phyloP scores from a whole-genome alignment of 148 eudicot species.

The Arbutus unedo region DNA sequence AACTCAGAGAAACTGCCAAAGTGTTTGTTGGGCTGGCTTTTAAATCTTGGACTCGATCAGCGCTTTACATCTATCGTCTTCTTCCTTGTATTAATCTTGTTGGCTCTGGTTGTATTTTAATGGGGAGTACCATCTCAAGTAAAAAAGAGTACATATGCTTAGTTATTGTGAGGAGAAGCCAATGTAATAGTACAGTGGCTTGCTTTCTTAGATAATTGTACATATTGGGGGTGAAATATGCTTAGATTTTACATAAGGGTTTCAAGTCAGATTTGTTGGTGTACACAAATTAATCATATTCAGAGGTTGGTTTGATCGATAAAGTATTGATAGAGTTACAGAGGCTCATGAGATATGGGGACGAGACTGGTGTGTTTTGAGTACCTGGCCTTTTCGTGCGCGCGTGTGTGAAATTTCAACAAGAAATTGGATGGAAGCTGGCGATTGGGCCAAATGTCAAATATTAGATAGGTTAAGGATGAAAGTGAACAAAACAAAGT shows the following conservation, averaged over 20 bases:
- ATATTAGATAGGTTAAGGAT: background rate
- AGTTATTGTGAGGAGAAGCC: background rate
- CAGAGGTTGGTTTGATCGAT: background rate
- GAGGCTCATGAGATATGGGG: too few species aligned
- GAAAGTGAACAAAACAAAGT: background rate
- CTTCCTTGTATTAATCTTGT: constrained; percentile 22
- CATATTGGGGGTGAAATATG: background rate
- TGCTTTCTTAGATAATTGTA: background rate
- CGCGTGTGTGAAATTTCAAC: background rate
- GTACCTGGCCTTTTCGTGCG: background rate
- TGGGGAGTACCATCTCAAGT: background rate
- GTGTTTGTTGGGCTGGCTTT: background rate
- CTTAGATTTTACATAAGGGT: background rate
- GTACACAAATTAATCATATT: background rate
- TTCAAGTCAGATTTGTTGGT: background rate
- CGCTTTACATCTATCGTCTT: background rate
- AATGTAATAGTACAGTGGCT: background rate
- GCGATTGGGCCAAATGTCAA: background rate
- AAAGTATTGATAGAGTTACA: background rate
- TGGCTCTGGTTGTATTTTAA: constrained; percentile 21
- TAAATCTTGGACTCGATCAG: background rate
- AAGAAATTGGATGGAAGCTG: background rate
- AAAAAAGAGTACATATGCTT: background rate
- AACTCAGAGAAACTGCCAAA: background rate
- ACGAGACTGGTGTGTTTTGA: background rate